These are phyloP conservation scores for Cavenderia fasciculata DNA, from an alignment of 78 protist genomes.

Conservation along the genomic window DNA sequence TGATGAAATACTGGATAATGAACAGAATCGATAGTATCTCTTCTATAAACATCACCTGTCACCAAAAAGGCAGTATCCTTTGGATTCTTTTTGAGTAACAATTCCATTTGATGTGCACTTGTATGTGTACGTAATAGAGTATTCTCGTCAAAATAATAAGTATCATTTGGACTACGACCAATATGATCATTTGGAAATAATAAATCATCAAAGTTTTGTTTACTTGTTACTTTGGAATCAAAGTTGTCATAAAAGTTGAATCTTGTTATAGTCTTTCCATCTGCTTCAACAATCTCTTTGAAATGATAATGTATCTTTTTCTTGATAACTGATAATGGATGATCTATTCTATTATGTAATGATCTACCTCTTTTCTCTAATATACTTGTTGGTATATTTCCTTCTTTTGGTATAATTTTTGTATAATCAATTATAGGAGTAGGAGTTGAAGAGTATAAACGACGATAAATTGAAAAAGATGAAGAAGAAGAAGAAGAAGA, in stretches of 20 bases:
- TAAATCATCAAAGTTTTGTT: conserved; percentile 81
- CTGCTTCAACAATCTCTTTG: not conserved
- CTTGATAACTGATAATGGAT: conserved; percentile 68
- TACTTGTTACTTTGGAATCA: conserved; percentile 17
- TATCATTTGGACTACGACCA: conserved; percentile 85
- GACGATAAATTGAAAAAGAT: no score
- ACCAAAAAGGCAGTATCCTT: conserved; percentile 77
- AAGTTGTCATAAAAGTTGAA: conserved; percentile 62
- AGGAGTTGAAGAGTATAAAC: not conserved
- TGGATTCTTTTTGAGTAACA: conserved; percentile 16
- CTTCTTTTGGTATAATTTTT: conserved; percentile 25
- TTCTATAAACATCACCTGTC: conserved; percentile 91
- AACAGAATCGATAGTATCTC: conserved; percentile 91
- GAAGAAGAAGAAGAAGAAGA: no score
- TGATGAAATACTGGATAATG: conserved; percentile 95
- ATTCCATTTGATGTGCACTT: conserved; percentile 87
- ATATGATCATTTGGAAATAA: conserved; percentile 84
- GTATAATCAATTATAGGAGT: not conserved
- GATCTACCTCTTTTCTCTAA: conserved; percentile 53
- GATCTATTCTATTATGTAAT: conserved; percentile 23
- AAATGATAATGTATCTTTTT: conserved; percentile 76
- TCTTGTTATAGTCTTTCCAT: not conserved
- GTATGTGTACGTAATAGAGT: conserved; percentile 83
- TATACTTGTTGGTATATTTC: conserved; percentile 31
- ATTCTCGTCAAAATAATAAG: conserved; percentile 73